Conservation (phyloP, 2,329 filamentous ascomycete species). For the Phyllachora maydis region DNA sequence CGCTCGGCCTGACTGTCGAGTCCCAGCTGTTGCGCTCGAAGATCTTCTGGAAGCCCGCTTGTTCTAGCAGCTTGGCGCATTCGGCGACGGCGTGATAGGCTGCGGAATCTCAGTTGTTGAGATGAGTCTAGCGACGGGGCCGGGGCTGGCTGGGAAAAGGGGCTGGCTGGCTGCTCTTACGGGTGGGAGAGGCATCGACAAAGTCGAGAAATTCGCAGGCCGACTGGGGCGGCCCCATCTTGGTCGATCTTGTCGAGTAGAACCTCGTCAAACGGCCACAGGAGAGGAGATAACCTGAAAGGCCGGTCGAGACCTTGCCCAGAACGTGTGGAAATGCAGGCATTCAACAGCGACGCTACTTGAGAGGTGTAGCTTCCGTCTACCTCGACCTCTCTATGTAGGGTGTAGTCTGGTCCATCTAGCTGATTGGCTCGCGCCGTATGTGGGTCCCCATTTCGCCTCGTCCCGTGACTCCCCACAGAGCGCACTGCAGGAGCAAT, state of each 20-base stretch:
- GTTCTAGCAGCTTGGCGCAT: constrained; percentile 52
- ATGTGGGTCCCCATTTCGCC: too few species aligned
- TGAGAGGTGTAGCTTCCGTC: too few species aligned
- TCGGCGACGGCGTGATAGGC: constrained; percentile 87
- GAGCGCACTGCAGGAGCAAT: too few species aligned
- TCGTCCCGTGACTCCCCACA: too few species aligned
- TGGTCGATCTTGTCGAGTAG: constrained; percentile 8
- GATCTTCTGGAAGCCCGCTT: constrained; percentile 73
- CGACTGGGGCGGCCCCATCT: constrained; percentile 30
- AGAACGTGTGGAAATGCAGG: background rate
- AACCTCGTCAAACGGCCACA: background rate
- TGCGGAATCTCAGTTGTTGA: constrained; percentile 13
- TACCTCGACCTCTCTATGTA: too few species aligned
- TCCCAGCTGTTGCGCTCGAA: constrained; percentile 85
- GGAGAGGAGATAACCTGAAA: background rate
- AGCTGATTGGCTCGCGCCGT: too few species aligned
- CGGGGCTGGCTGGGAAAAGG: too few species aligned
- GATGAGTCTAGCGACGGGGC: too few species aligned
- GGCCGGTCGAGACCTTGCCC: background rate
- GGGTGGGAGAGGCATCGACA: constrained; percentile 84
- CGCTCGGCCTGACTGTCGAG: constrained; percentile 57
- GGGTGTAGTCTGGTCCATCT: too few species aligned
- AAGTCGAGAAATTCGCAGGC: constrained; percentile 81
- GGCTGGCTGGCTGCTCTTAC: too few species aligned
- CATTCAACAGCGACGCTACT: too few species aligned